phyloP scores from a whole-genome alignment of 257 asterid genomes.

The Solanum sparsipilum region DNA sequence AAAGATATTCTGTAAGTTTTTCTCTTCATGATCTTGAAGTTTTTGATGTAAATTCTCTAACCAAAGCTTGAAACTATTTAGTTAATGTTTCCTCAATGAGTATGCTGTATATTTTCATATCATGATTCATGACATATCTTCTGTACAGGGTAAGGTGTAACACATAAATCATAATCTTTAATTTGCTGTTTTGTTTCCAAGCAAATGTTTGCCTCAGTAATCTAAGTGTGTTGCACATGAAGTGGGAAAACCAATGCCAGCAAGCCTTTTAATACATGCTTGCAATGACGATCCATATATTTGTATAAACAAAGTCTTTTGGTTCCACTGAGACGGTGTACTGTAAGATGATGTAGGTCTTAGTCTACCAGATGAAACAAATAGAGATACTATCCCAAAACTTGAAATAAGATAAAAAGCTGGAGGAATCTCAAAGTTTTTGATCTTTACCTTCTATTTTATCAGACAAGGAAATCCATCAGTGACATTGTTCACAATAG shows the following conservation, averaged over 20 bases:
- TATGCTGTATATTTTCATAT: background rate
- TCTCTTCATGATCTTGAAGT: background rate
- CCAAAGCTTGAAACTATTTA: background rate
- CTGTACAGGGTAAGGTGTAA: background rate
- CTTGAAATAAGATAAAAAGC: background rate
- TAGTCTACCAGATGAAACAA: background rate
- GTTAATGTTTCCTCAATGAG: background rate
- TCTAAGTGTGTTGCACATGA: background rate
- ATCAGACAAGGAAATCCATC: background rate
- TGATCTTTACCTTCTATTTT: background rate
- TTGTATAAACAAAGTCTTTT: background rate
- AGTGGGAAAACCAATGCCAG: background rate
- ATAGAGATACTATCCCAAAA: background rate
- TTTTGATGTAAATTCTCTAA: background rate
- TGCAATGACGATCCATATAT: background rate
- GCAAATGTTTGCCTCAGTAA: background rate
- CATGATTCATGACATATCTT: background rate
- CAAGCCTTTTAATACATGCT: background rate
- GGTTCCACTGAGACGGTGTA: background rate
- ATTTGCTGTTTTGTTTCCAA: background rate
- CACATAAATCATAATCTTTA: background rate
- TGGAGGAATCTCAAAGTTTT: background rate
- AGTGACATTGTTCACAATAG: background rate
- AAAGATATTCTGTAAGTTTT: constrained; percentile 71
- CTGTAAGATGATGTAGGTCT: background rate